phyloP scores from a whole-genome alignment of 2,329 filamentous ascomycete species.

The Ceratocystis variospora region DNA sequence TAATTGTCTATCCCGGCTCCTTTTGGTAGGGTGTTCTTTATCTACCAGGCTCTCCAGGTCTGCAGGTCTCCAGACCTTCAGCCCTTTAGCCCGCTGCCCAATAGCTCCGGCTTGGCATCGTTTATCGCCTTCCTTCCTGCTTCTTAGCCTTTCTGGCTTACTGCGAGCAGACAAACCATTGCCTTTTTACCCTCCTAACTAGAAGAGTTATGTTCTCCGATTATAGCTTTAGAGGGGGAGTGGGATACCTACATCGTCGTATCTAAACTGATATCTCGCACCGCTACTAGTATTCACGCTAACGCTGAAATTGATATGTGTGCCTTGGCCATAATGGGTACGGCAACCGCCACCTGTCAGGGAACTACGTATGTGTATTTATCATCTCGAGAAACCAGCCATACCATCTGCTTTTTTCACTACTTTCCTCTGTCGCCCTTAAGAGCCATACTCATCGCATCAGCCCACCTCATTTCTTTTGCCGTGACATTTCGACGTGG shows the following conservation, averaged over 20 bases:
- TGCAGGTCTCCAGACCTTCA: no score
- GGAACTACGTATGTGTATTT: background rate
- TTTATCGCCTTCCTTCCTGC: background rate
- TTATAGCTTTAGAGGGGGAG: background rate
- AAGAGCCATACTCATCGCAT: background rate
- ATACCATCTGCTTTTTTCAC: background rate
- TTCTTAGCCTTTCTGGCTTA: background rate
- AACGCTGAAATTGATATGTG: background rate
- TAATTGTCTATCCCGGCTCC: no score
- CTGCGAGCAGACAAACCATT: background rate
- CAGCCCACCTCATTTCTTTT: background rate
- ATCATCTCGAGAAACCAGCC: background rate
- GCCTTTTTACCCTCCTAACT: background rate
- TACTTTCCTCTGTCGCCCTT: background rate
- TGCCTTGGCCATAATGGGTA: background rate
- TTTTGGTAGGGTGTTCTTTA: no score
- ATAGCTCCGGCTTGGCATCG: background rate
- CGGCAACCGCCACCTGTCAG: background rate
- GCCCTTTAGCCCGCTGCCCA: background rate
- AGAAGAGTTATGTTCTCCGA: background rate
- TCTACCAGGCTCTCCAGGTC: no score
- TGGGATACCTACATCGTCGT: no score
- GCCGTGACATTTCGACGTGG: background rate
- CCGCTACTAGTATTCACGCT: background rate
- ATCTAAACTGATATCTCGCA: no score